phyloP scores from a whole-genome alignment of 2,329 filamentous ascomycete genomes.

The Metarhizium anisopliae region DNA sequence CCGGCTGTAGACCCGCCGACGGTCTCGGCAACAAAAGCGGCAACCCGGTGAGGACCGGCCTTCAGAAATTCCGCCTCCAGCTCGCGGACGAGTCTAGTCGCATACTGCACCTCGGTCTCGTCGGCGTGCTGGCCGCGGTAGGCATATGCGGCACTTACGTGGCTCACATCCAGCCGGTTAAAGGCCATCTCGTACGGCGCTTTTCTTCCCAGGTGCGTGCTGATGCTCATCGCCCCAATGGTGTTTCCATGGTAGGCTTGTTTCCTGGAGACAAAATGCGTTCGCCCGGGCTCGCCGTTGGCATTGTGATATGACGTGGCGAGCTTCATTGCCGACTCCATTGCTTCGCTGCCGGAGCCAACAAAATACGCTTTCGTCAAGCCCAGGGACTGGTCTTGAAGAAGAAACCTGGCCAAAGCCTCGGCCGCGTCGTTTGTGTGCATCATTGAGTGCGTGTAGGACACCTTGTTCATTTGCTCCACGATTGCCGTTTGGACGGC shows the following conservation, averaged over 20 bases:
- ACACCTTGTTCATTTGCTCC: no score
- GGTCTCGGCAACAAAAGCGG: constrained; percentile 36
- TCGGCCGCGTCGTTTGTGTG: no score
- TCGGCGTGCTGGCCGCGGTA: not conserved
- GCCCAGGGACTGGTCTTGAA: no score
- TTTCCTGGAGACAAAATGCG: no score
- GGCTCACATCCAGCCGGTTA: not conserved
- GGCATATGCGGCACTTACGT: not conserved
- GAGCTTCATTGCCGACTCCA: no score
- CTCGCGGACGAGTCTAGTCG: constrained; percentile 23
- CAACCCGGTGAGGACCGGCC: constrained; percentile 31
- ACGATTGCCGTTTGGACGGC: no score
- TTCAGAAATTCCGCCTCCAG: constrained; percentile 34
- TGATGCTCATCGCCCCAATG: not conserved
- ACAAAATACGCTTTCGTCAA: no score
- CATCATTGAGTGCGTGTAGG: no score
- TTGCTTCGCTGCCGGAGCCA: no score
- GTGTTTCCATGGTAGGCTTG: not conserved
- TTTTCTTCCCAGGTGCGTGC: not conserved
- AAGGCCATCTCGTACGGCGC: not conserved
- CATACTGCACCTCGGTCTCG: constrained; percentile 25
- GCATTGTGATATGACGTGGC: no score
- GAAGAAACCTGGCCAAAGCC: no score
- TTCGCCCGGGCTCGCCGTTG: no score
- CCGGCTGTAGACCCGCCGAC: constrained; percentile 38